phyloP scores from a whole-genome alignment of 129 eudicot species.

The Smallanthus sonchifolius region DNA sequence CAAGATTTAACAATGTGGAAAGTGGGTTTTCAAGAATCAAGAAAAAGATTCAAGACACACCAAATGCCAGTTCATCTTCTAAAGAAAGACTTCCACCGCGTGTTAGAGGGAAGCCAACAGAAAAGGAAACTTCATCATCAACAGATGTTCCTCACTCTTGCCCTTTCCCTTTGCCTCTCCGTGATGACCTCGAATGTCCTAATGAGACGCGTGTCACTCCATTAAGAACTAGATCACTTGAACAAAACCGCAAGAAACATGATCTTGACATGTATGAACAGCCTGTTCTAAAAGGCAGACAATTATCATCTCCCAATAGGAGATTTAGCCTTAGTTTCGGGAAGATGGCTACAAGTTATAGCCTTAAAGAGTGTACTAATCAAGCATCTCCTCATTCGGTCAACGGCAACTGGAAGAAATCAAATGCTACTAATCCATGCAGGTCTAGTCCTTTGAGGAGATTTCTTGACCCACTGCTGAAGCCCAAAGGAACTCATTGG shows the following conservation, averaged over 20 bases:
- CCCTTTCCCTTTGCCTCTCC: constrained; percentile 56
- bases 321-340: constrained; percentile 63
- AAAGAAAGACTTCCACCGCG: constrained; percentile 29
- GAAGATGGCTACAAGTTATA: constrained; percentile 61
- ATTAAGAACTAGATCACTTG: constrained; percentile 17
- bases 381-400: constrained; percentile 35
- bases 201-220: constrained; percentile 17
- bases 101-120: constrained; percentile 34
- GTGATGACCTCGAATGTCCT: constrained; percentile 9
- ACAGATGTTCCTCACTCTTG: constrained; percentile 64
- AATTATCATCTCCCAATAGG: constrained; percentile 42
- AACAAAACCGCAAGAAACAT: constrained; percentile 26
- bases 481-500: constrained; percentile 45
- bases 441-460: constrained; percentile 83
- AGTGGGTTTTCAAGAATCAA: constrained; percentile 15
- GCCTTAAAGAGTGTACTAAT: constrained; percentile 45
- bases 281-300: constrained; percentile 31
- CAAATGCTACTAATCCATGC: constrained; percentile 31
- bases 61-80: constrained; percentile 25
- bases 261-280: constrained; percentile 23
- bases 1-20: constrained; percentile 22
- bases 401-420: constrained; percentile 25
- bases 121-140: too few species aligned
- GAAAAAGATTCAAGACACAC: constrained; percentile 13
- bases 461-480: constrained; percentile 70